Evolutionary conservation across 306 rosid species (phyloP).

Genomic region (Crotalaria pallida): DNA sequence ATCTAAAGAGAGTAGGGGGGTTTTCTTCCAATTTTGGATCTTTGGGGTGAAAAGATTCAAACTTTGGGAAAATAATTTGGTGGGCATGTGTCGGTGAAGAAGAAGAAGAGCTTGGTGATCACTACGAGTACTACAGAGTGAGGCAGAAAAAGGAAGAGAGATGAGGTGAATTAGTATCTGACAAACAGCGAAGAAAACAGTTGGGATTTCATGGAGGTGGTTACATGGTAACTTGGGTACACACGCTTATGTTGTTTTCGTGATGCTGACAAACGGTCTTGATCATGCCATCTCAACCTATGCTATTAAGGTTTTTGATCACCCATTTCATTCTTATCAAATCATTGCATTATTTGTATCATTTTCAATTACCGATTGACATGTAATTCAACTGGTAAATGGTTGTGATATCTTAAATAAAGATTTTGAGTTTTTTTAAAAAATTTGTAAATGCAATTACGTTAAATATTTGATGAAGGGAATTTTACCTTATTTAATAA

Average conservation of each 20-base stretch:
- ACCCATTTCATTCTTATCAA: neutral
- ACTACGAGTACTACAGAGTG: too few relatives aligned
- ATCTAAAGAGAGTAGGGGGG: constrained; percentile 14
- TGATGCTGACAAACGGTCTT: constrained; percentile 18
- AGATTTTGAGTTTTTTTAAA: too few relatives aligned
- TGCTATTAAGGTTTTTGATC: neutral
- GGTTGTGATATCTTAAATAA: too few relatives aligned
- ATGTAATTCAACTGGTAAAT: too few relatives aligned
- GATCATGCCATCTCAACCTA: constrained; percentile 29
- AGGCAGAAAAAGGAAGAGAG: neutral
- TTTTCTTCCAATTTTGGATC: constrained; percentile 11
- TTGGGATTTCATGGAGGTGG: constrained; percentile 8
- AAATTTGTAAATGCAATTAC: too few relatives aligned
- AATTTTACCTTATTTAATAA: too few relatives aligned
- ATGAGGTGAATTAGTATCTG: neutral
- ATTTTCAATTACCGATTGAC: too few relatives aligned
- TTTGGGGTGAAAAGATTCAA: constrained; percentile 3
- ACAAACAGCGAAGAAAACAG: neutral
- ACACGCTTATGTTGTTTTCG: neutral
- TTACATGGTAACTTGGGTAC: neutral
- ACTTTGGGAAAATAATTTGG: neutral
- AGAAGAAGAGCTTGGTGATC: constrained; percentile 13
- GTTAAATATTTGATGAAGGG: too few relatives aligned
- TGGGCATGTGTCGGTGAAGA: constrained; percentile 14
- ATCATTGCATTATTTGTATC: too few relatives aligned